These are phyloP conservation scores for Saxophila tyrrhenica DNA, from an alignment of 495 filamentous ascomycete genomes.

Conservation along the genomic window DNA sequence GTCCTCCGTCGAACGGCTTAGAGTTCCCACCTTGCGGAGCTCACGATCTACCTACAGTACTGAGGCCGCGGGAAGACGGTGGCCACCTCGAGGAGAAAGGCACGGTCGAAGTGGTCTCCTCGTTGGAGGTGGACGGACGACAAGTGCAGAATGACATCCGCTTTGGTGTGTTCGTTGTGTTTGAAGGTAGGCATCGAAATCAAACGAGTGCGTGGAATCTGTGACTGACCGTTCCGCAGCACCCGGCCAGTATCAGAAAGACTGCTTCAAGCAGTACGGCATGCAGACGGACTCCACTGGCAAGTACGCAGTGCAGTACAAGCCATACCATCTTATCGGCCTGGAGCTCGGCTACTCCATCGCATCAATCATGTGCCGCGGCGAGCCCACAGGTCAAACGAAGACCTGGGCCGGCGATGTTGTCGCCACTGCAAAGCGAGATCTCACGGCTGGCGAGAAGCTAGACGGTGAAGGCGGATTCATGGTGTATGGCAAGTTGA, in stretches of 20 bases:
- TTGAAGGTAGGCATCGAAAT: conserved; percentile 10
- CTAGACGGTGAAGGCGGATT: conserved; percentile 22
- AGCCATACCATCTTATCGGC: conserved; percentile 23
- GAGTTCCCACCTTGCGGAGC: conserved; percentile 20
- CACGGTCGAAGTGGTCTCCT: conserved; percentile 21
- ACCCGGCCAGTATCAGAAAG: conserved; percentile 20
- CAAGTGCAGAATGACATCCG: conserved; percentile 18
- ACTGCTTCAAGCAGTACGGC: conserved; percentile 23
- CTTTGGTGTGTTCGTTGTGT: conserved; percentile 20
- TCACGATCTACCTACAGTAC: conserved; percentile 14
- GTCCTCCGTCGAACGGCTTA: conserved; percentile 16
- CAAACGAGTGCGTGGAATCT: neutral
- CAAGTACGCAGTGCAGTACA: conserved; percentile 22
- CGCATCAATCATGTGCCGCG: conserved; percentile 21
- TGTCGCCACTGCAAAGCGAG: conserved; percentile 21
- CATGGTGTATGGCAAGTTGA: conserved; percentile 22
- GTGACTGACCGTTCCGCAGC: neutral
- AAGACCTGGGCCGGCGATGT: conserved; percentile 20
- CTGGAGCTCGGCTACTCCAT: conserved; percentile 21
- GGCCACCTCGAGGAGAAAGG: conserved; percentile 22
- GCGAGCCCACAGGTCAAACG: conserved; percentile 22
- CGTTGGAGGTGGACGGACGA: conserved; percentile 17
- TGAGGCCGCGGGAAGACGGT: conserved; percentile 17
- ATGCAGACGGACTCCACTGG: conserved; percentile 18
- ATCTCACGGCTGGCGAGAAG: conserved; percentile 21